phyloP scores from a whole-genome alignment of 345 rosid species.

The Camelina hispida region DNA sequence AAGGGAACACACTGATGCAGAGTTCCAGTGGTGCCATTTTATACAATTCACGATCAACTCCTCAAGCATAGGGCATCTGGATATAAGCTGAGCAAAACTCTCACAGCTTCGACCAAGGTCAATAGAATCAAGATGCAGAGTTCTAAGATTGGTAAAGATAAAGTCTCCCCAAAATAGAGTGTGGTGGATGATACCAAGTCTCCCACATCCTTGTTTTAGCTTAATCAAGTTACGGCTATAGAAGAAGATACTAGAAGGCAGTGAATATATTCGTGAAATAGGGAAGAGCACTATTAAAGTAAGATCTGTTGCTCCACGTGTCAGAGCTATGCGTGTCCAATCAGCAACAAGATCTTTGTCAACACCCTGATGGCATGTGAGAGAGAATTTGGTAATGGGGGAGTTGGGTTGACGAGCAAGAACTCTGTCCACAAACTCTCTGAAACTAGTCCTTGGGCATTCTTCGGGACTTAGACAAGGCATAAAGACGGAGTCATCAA shows the following conservation, averaged over 20 bases:
- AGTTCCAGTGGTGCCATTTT: not conserved
- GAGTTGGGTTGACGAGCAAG: not conserved
- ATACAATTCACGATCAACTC: conserved; percentile 23
- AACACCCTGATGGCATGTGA: not conserved
- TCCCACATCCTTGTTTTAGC: conserved; percentile 7
- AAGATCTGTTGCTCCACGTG: conserved; percentile 25
- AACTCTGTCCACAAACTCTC: conserved; percentile 6
- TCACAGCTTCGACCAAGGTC: not conserved
- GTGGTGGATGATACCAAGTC: not conserved
- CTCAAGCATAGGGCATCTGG: conserved; percentile 25
- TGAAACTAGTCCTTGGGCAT: conserved; percentile 9
- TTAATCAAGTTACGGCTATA: conserved; percentile 5
- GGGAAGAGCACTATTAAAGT: conserved; percentile 6
- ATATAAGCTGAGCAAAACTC: not conserved
- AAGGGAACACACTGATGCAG: not conserved
- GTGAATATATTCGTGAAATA: not conserved
- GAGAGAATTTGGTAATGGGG: conserved; percentile 24
- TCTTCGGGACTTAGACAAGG: not conserved
- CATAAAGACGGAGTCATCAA: conserved; percentile 17
- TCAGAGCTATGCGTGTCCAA: not conserved
- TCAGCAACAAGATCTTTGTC: not conserved
- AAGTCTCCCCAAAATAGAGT: not conserved
- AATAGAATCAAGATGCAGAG: conserved; percentile 23
- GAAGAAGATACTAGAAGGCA: not conserved
- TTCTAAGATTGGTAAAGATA: conserved; percentile 21